Base-by-base conservation (phyloP, 352 stramenopile genomes). In the Phytophthora boehmeriae region DNA sequence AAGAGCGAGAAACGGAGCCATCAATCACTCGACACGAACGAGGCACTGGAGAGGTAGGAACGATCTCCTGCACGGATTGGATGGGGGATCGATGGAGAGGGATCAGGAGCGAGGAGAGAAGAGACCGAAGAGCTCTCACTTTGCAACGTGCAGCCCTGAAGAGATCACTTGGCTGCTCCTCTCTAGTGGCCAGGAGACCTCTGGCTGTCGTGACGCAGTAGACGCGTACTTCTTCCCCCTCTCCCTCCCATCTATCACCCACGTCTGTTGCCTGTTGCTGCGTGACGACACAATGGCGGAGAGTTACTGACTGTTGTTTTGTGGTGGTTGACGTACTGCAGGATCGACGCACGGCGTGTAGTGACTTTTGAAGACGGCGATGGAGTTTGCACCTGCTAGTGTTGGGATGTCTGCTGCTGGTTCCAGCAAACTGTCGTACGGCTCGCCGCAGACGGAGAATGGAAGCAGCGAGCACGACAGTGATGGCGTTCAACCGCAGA, bases 341-440 rank as follows among this genome's bases (percentile, higher is more conserved):
- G 42, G 35, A 46, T 48, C 22, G 35, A 42, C 42, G 8, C 17
- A 41, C 38, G 6, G 11, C 32, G 19, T 6, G 13, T 10, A 32
- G 22, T 34, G 25, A 30, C 49, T 25, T 35, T 67, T 32, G 27
- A 71, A 72, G 25, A 30, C 25, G 6, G 25, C 53, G 57, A 75
- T 75, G 67, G 67, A 75, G 47, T 75, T 71, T 48, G 66, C 56
- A 8, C 61, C 66, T 32, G 34, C 44, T 30, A 63, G 43, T 43
- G 54, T n/a, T n/a, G n/a, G n/a, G n/a, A n/a, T 14, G 19, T 36
- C 53, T 5, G 20, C 48, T 20, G 36, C 42, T 16, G 53, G 35
- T 28, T 28, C 41, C 22, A 51, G n/a, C 27, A 64, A 59, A 41
- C 47, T 35, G 22, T 34, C 50, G 52, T 63, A 70, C 36, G 30